A percentile compares a stretch with the other conserved stretches of the same genome.
phyloP scores from a whole-genome alignment of 192 early-diverging fungal genomes.

The Obelidium mucronatum region DNA sequence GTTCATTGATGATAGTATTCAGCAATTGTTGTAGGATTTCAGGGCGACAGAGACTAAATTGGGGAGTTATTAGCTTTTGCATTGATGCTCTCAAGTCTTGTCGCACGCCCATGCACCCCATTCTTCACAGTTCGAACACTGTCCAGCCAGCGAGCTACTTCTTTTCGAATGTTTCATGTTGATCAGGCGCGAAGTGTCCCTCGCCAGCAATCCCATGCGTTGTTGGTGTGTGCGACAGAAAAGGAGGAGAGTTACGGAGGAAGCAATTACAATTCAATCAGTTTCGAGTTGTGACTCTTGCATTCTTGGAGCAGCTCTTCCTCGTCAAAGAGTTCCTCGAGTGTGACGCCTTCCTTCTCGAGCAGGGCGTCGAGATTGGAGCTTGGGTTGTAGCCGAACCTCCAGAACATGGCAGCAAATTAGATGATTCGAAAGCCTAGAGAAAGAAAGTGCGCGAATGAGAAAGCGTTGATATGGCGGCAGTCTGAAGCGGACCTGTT shows the following conservation, averaged over 20 bases:
- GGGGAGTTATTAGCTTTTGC: neutral
- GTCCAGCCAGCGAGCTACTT: too few species aligned
- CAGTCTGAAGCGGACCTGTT: too few species aligned
- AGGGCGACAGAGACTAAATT: constrained; percentile 75
- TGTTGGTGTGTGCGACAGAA: neutral
- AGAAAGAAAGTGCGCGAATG: too few species aligned
- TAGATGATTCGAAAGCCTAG: too few species aligned
- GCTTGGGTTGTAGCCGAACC: constrained; percentile 90
- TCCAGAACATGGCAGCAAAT: constrained; percentile 31
- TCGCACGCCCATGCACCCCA: too few species aligned
- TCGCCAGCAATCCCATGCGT: too few species aligned
- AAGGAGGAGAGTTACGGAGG: neutral
- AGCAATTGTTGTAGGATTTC: constrained; percentile 76
- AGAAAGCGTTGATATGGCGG: too few species aligned
- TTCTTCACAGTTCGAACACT: too few species aligned
- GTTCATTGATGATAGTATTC: constrained; percentile 76
- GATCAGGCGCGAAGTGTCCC: too few species aligned
- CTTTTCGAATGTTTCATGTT: too few species aligned
- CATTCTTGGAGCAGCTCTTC: constrained; percentile 96
- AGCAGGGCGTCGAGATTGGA: constrained; percentile 92
- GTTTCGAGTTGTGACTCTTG: constrained; percentile 89
- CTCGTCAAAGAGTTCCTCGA: constrained; percentile 91
- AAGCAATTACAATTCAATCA: constrained; percentile 78
- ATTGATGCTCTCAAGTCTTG: too few species aligned
- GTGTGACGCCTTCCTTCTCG: constrained; percentile 86